A percentile compares a stretch with the other conserved stretches of the same genome.
Evolutionary conservation across 139 green algal genomes (phyloP).

Genomic region (Haematococcus sp.): DNA sequence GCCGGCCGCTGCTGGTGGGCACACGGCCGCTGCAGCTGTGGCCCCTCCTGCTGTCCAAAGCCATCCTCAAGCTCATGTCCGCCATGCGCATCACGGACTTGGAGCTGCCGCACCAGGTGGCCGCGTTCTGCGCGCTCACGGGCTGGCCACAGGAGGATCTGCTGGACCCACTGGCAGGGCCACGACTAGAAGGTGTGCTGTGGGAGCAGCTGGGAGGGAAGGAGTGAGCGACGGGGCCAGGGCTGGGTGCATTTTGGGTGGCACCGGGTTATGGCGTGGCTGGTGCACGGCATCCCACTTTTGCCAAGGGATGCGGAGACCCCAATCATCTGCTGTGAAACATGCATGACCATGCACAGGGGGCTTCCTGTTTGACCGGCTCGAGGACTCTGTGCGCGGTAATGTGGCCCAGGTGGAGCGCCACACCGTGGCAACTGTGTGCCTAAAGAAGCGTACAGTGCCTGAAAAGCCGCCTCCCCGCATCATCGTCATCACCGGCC

Average conservation of each 20-base stretch:
- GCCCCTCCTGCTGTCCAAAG: slow-evolving; percentile 78
- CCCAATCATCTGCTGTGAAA: too few species aligned
- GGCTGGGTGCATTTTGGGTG: background rate
- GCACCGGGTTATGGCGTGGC: too few species aligned
- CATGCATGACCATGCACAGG: too few species aligned
- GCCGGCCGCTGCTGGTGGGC: slow-evolving; percentile 59
- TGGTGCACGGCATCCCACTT: too few species aligned
- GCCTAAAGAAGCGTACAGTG: slow-evolving; percentile 41
- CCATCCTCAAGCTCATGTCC: slow-evolving; percentile 70
- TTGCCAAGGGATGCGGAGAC: too few species aligned
- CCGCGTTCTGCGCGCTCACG: slow-evolving; percentile 53
- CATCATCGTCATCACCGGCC: slow-evolving; percentile 67
- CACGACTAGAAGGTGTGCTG: background rate
- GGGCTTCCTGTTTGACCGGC: slow-evolving; percentile 58
- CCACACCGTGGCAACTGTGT: slow-evolving; percentile 42
- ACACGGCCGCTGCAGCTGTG: slow-evolving; percentile 70
- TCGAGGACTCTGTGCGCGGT: slow-evolving; percentile 45
- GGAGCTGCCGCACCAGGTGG: slow-evolving; percentile 48
- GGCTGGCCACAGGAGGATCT: slow-evolving; percentile 72
- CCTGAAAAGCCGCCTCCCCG: slow-evolving; percentile 56
- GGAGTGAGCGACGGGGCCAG: background rate
- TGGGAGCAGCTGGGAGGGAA: background rate
- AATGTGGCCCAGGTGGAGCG: slow-evolving; percentile 27
- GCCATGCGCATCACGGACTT: slow-evolving; percentile 45
- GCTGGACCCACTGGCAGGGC: slow-evolving; percentile 40